Conservation (phyloP, 345 rosid genomes). For the Viola odorata region DNA sequence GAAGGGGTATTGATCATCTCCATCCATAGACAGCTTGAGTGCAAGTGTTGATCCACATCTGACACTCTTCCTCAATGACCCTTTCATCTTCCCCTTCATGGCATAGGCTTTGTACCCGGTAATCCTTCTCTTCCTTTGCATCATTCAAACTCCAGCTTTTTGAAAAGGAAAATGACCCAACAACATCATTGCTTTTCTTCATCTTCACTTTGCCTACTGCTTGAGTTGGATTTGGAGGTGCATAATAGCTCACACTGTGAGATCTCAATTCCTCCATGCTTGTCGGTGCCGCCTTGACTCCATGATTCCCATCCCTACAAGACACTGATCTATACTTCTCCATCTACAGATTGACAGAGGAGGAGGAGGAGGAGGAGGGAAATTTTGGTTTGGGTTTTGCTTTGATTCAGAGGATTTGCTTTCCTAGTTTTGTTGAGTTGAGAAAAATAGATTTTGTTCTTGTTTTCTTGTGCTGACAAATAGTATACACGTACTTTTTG, state of each 20-base stretch:
- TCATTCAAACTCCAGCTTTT: conserved; percentile 70
- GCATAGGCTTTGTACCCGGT: conserved; percentile 75
- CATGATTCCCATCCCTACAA: conserved; percentile 39
- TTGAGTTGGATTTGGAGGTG: conserved; percentile 22
- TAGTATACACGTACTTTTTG: no score
- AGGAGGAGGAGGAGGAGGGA: not conserved
- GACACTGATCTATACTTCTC: conserved; percentile 56
- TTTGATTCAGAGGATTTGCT: not conserved
- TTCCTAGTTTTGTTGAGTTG: no score
- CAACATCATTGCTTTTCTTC: conserved; percentile 41
- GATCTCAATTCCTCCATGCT: conserved; percentile 62
- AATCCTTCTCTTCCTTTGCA: conserved; percentile 86
- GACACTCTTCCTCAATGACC: conserved; percentile 75
- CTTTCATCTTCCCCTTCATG: conserved; percentile 87
- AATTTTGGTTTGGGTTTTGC: not conserved
- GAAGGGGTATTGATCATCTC: conserved; percentile 28
- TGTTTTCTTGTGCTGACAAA: not conserved
- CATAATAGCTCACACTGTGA: conserved; percentile 37
- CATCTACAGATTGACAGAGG: conserved; percentile 24
- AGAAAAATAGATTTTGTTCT: no score
- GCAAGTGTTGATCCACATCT: conserved; percentile 86
- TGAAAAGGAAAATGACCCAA: conserved; percentile 32
- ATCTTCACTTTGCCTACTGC: conserved; percentile 34
- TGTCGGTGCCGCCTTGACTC: conserved; percentile 29
- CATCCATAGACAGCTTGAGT: conserved; percentile 56